Evolutionary conservation across 371 early-diverging fungal genomes (phyloP).

Genomic region (Mortierella sp.): DNA sequence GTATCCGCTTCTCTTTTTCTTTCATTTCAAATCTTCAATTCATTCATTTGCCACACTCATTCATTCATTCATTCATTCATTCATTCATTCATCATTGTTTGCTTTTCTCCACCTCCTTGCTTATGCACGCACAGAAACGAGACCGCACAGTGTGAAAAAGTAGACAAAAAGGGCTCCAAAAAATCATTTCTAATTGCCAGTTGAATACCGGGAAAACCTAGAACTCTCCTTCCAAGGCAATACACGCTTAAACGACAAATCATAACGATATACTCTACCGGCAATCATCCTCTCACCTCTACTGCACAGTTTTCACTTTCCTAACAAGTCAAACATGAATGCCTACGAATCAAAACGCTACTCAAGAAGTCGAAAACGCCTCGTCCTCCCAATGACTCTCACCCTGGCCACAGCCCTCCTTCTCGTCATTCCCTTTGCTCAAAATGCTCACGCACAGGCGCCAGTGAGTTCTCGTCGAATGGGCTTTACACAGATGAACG

Average conservation of each 20-base stretch:
- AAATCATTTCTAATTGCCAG: too few relatives aligned
- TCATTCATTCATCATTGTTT: not conserved
- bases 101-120: not conserved
- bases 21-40: not conserved
- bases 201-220: too few relatives aligned
- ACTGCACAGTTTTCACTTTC: too few relatives aligned
- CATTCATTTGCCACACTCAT: not conserved
- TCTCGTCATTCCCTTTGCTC: not conserved
- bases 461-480: constrained; percentile 27
- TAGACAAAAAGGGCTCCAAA: too few relatives aligned
- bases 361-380: too few relatives aligned
- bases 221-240: too few relatives aligned
- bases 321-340: too few relatives aligned
- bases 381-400: not conserved
- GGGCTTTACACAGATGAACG: constrained; percentile 23
- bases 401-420: not conserved
- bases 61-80: not conserved
- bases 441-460: constrained; percentile 7
- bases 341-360: too few relatives aligned
- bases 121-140: not conserved
- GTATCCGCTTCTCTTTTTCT: not conserved
- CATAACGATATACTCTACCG: too few relatives aligned
- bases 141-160: too few relatives aligned
- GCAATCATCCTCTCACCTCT: too few relatives aligned
- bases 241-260: too few relatives aligned